Conservation (phyloP, 306 rosid species). For the Clitoria ternatea region DNA sequence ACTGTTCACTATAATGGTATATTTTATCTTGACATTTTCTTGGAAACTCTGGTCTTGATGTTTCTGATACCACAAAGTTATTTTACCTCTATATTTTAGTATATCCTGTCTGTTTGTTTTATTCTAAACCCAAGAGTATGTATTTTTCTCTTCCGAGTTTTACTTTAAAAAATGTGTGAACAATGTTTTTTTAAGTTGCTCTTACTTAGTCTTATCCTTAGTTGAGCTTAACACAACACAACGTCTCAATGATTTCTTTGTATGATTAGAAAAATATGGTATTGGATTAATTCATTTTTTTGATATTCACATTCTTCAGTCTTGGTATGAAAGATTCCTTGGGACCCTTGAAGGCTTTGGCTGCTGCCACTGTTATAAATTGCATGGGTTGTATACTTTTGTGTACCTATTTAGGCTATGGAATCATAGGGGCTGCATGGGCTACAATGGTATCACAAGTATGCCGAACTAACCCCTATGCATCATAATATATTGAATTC, state of each 20-base stretch:
- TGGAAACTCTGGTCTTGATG: neutral
- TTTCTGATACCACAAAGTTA: conserved; percentile 5
- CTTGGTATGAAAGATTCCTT: conserved; percentile 58
- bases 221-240: neutral
- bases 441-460: conserved; percentile 48
- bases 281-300: neutral
- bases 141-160: neutral
- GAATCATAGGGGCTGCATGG: conserved; percentile 49
- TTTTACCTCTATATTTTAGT: neutral
- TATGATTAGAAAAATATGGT: conserved; percentile 10
- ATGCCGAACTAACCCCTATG: conserved; percentile 20
- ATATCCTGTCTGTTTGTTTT: neutral
- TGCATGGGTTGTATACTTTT: conserved; percentile 33
- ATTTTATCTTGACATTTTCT: neutral
- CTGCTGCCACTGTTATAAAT: conserved; percentile 44
- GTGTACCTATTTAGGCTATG: conserved; percentile 42
- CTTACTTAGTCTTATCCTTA: conserved; percentile 6
- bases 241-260: neutral
- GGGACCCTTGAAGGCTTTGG: conserved; percentile 54
- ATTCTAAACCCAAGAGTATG: conserved; percentile 5
- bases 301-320: conserved; percentile 21
- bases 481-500: conserved; percentile 7
- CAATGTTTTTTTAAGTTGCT: conserved; percentile 8
- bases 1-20: conserved; percentile 9
- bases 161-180: neutral